Base-by-base conservation (phyloP, 73 alveolate species). In the Paramecium tetraurelia region DNA sequence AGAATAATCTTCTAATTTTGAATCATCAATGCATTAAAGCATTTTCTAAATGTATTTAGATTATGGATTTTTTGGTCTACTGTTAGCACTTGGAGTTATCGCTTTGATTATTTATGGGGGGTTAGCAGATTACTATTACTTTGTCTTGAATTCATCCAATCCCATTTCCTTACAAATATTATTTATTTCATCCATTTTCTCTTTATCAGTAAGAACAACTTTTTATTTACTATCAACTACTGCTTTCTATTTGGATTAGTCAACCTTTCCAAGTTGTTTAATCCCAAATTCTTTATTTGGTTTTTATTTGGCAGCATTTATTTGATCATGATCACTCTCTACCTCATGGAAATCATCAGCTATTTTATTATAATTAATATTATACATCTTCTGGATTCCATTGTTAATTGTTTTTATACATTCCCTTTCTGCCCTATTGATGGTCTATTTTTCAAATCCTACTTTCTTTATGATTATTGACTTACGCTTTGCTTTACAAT, bases 11-110 rank as follows among this genome's bases (percentile, higher is more conserved):
- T 58, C 85, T 50, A 86, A 29, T 20, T 48, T 86, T 22, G 68
- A 58, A 68, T 86, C 93, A 68, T 69, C 85, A 6, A 86, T 86
- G 24, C 46, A 44, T 59, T 58, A 58, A 59, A 86, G 71, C 93
- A 86, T 86, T 41, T 68, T 86, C 31, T 35, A 58, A 24, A 86
- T 63, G 8, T 58, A 63, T 68, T 86, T 86, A 16, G 68, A 75
- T 75, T 75, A 75, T 29, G 59, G 68, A 33, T 68, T 86, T 35
- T 63, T 86, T 86, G 76, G 87, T 18, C 87, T 29, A 10, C 63
- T 86, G 36, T 22, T 63, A 63, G 21, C 1, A 86, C 50, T 59
- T 29, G 69, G 50, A 35, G 71, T 59, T 40, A 68, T 36, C 18
- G 76, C 86, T 86, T 59, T 86, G 69, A 2, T 12, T 58, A 59